These are phyloP conservation scores for Tephrocybe sp. DNA, from an alignment of 768 basidiomycete genomes.

Conservation along the genomic window DNA sequence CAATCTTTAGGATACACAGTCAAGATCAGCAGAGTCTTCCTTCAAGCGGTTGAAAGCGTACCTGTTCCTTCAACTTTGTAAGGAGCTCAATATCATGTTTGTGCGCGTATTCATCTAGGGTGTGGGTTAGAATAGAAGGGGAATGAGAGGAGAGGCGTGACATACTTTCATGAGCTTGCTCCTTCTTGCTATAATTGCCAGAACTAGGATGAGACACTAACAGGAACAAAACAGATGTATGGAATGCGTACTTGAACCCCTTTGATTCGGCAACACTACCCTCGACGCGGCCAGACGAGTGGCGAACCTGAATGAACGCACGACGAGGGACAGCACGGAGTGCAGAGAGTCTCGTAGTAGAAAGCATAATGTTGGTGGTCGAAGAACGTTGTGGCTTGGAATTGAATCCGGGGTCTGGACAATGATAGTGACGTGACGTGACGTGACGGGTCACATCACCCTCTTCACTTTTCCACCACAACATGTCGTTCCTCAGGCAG, in stretches of 20 bases:
- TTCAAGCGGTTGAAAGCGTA: too few species aligned
- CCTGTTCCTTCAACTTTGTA: slow-evolving; percentile 58
- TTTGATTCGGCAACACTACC: slow-evolving; percentile 62
- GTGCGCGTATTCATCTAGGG: slow-evolving; percentile 62
- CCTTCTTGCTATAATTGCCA: slow-evolving; percentile 55
- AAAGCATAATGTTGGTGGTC: slow-evolving; percentile 37
- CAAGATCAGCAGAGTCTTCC: not conserved
- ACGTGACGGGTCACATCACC: slow-evolving; percentile 55
- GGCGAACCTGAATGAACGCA: slow-evolving; percentile 34
- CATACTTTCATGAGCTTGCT: slow-evolving; percentile 63
- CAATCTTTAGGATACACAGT: slow-evolving; percentile 26
- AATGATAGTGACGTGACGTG: slow-evolving; percentile 28
- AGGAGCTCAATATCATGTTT: slow-evolving; percentile 58
- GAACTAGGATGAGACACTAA: slow-evolving; percentile 16
- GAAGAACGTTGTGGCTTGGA: slow-evolving; percentile 17
- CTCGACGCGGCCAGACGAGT: slow-evolving; percentile 43
- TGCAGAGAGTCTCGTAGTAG: slow-evolving; percentile 37
- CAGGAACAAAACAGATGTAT: slow-evolving; percentile 1
- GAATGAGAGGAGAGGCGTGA: not conserved
- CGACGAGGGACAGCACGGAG: slow-evolving; percentile 42
- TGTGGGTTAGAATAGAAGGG: slow-evolving; percentile 5
- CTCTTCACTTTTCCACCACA: slow-evolving; percentile 44
- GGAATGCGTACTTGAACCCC: slow-evolving; percentile 55
- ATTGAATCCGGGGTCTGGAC: slow-evolving; percentile 18
- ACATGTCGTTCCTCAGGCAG: slow-evolving; percentile 73